Evolutionary conservation across 2,329 filamentous ascomycete genomes (phyloP).

Genomic region (Microcyclospora tardicrescens): DNA sequence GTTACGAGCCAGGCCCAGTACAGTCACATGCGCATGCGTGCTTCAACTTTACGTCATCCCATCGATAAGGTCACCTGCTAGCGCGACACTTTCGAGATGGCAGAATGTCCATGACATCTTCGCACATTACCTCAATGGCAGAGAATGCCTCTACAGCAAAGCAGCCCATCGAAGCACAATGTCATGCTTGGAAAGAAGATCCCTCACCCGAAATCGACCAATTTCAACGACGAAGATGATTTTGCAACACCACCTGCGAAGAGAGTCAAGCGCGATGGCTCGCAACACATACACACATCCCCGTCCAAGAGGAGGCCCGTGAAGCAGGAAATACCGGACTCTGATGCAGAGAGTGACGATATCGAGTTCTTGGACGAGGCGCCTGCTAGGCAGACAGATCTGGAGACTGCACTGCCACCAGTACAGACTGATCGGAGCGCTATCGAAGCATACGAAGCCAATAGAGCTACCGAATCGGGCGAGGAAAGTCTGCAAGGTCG

Average conservation of each 20-base stretch:
- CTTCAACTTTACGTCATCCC: no score
- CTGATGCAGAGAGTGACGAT: slow-evolving; percentile 20
- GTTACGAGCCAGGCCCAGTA: no score
- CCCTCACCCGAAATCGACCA: slow-evolving; percentile 32
- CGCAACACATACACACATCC: slow-evolving; percentile 10
- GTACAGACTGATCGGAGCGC: slow-evolving; percentile 56
- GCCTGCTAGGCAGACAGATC: slow-evolving; percentile 43
- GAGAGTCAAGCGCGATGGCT: slow-evolving; percentile 24
- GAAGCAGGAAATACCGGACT: slow-evolving; percentile 14
- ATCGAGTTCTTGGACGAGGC: slow-evolving; percentile 14
- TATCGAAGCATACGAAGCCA: slow-evolving; percentile 63
- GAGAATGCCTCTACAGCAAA: slow-evolving; percentile 20
- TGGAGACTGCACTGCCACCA: slow-evolving; percentile 58
- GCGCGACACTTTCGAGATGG: no score
- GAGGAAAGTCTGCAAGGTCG: slow-evolving; percentile 33
- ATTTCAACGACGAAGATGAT: slow-evolving; percentile 27
- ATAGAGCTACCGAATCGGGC: slow-evolving; percentile 40
- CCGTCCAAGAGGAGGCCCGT: slow-evolving; percentile 10
- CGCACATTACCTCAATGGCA: no score
- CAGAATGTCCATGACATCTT: no score
- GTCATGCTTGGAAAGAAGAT: slow-evolving; percentile 34
- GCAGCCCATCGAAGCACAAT: slow-evolving; percentile 34
- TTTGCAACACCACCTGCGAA: slow-evolving; percentile 27
- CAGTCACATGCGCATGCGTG: no score
- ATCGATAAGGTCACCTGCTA: no score